Percentiles rank a stretch among this genome's conserved stretches.
Conservation (phyloP, 2,329 filamentous ascomycete species). For the Magnaporthiopsis incrustans region DNA sequence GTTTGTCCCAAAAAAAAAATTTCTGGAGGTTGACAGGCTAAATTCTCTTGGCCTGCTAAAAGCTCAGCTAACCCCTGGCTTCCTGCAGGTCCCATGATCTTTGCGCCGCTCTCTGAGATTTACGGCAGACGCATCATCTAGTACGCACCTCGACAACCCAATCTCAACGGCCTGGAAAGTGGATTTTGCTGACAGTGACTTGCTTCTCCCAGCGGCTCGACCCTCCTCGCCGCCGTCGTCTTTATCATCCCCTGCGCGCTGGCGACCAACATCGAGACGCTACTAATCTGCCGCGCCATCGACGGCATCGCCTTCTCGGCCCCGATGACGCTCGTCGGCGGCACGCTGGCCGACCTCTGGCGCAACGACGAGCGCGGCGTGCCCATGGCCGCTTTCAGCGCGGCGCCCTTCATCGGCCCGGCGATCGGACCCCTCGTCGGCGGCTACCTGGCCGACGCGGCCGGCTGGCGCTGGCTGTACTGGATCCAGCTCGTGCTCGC, state of each 20-base stretch:
- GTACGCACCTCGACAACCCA: constrained; percentile 21
- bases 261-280: constrained; percentile 64
- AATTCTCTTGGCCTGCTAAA: not conserved
- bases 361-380: constrained; percentile 74
- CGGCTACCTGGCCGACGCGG: constrained; percentile 39
- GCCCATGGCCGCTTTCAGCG: constrained; percentile 79
- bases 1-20: constrained; percentile 13
- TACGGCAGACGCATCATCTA: constrained; percentile 67
- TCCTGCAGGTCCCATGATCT: constrained; percentile 58
- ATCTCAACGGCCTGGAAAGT: not conserved
- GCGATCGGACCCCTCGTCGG: constrained; percentile 70
- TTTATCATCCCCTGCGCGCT: constrained; percentile 78
- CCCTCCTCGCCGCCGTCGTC: constrained; percentile 61
- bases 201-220: constrained; percentile 36
- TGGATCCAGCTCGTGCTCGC: constrained; percentile 74
- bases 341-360: constrained; percentile 79
- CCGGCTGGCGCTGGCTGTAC: constrained; percentile 19
- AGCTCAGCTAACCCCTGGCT: not conserved
- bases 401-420: constrained; percentile 75
- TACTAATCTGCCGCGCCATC: constrained; percentile 68
- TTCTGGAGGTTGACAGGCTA: not conserved
- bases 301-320: constrained; percentile 80
- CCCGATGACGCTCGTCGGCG: constrained; percentile 79
- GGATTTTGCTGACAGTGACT: not conserved
- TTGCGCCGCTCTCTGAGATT: constrained; percentile 71